phyloP scores from a whole-genome alignment of 345 rosid species.

The Eucalyptus cloeziana region DNA sequence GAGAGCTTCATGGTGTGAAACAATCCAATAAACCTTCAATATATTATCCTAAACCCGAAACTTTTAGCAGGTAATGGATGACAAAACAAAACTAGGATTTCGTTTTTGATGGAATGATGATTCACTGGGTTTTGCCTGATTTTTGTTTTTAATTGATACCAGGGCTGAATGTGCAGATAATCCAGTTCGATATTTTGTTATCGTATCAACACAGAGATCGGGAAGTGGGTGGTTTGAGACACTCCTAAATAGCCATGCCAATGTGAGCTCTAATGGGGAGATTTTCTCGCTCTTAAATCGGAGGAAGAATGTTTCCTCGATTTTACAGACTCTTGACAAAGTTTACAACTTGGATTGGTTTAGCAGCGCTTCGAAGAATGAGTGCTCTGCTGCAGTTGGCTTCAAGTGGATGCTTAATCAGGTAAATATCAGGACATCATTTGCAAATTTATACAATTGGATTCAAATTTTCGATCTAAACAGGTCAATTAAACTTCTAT shows the following conservation, averaged over 20 bases:
- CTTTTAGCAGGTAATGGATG: slow-evolving; percentile 55
- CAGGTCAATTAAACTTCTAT: neutral
- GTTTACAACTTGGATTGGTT: slow-evolving; percentile 81
- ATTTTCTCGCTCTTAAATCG: slow-evolving; percentile 62
- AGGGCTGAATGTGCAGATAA: slow-evolving; percentile 74
- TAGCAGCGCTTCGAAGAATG: slow-evolving; percentile 86
- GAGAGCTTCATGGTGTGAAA: neutral
- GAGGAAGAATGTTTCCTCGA: slow-evolving; percentile 53
- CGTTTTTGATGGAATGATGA: neutral
- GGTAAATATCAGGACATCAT: slow-evolving; percentile 20
- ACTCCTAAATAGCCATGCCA: slow-evolving; percentile 77
- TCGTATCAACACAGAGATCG: slow-evolving; percentile 92
- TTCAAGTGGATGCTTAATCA: slow-evolving; percentile 99
- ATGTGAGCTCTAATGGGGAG: slow-evolving; percentile 94
- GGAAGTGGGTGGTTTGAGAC: slow-evolving; percentile 99
- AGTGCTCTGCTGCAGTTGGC: slow-evolving; percentile 94
- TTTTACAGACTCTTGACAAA: slow-evolving; percentile 52
- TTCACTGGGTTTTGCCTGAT: neutral
- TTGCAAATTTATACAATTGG: neutral
- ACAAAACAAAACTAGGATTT: neutral
- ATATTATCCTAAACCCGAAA: slow-evolving; percentile 74
- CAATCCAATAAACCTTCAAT: slow-evolving; percentile 15
- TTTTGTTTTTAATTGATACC: neutral
- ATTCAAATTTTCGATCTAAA: neutral
- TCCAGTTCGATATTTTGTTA: slow-evolving; percentile 76